Evolutionary conservation across 2,329 filamentous ascomycete species (phyloP), one percentile per base, ranked within the genome.

Genomic region (Phialophora expanda): DNA sequence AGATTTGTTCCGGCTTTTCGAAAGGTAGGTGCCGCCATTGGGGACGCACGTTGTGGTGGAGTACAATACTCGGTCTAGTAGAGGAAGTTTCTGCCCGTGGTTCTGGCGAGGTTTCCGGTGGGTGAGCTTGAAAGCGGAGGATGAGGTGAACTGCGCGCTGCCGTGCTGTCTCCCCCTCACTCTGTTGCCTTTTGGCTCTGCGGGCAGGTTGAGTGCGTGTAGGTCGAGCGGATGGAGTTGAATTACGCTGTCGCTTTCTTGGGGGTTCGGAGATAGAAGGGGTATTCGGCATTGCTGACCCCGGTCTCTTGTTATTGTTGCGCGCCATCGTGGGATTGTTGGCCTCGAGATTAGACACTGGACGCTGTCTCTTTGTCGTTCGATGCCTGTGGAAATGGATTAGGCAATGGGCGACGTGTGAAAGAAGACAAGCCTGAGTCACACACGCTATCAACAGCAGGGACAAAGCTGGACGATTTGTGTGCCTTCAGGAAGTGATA

Each of bases 21-120:
- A 51, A 51, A 14, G 48, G 48, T 28, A 51, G 48, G 24, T 51
- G 48, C 24, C 26, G n/a, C 48, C 48, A 51, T 51, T 22, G 24
- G 11, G 48, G 48, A 26, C 20, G 48, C 1, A 51, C 22, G 9
- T 26, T 51, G 48, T 51, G 48, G 14, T 26, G 48, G 20, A 51
- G 48, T 8, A 51, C 20, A 28, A 51, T 51, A 8, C 48, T 51
- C 9, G 48, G 48, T 26, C 24, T 51, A 8, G 22, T 6, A 22
- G 48, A 22, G 20, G 20, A 17, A 11, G 48, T 51, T 2, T 26
- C 48, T 26, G 14, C 17, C 38, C 5, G 48, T 51, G 48, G 48
- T 9, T 51, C 20, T 51, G 20, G 48, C 20, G 20, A 24, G 7
- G 20, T 20, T 6, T 51, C 48, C 14, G 8, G 22, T 12, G 38